Conservation (phyloP, 2,329 filamentous ascomycete species). For the Endoconidiophora laricicola region DNA sequence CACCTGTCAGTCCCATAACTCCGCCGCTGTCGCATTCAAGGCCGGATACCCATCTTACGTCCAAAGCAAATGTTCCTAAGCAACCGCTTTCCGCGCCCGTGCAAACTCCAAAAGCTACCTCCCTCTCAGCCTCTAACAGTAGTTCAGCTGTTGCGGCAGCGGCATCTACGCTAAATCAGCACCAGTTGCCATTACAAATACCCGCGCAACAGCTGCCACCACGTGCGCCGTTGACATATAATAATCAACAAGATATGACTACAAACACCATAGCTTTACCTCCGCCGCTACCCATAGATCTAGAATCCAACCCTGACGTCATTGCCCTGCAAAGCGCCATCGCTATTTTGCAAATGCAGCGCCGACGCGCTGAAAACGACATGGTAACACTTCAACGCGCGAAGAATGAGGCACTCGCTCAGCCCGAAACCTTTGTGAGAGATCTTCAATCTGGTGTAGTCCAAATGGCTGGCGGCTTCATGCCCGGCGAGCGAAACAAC, state of each 20-base stretch:
- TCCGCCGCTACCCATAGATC: conserved; percentile 35
- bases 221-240: conserved; percentile 28
- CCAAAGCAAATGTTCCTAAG: background rate
- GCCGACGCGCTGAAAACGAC: conserved; percentile 59
- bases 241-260: conserved; percentile 23
- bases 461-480: conserved; percentile 22
- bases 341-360: conserved; percentile 73
- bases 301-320: conserved; percentile 61
- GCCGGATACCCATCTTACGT: conserved; percentile 13
- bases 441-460: conserved; percentile 51
- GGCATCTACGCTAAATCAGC: conserved; percentile 8
- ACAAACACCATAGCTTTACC: conserved; percentile 27
- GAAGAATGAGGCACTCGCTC: conserved; percentile 51
- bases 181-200: conserved; percentile 11
- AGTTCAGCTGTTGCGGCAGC: conserved; percentile 8
- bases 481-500: conserved; percentile 9
- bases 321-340: conserved; percentile 76
- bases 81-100: background rate
- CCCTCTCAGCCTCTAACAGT: background rate
- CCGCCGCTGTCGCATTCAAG: conserved; percentile 28
- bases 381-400: conserved; percentile 52
- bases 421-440: conserved; percentile 55
- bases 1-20: conserved; percentile 39
- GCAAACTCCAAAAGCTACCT: background rate
- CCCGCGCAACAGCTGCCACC: conserved; percentile 17